These are phyloP conservation scores for Eucalyptus grandis DNA, from an alignment of 345 rosid species.

Conservation along the genomic window DNA sequence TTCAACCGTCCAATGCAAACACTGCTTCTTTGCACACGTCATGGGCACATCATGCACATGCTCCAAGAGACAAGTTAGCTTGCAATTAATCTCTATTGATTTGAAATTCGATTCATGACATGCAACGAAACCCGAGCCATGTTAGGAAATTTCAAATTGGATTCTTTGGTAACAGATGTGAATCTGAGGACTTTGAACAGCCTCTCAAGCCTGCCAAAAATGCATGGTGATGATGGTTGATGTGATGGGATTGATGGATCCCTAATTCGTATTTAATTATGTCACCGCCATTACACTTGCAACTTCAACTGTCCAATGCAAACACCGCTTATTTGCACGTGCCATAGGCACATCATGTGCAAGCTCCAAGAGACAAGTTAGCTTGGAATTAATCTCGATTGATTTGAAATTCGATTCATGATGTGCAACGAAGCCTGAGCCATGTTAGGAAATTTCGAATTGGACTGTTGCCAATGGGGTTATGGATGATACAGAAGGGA, in stretches of 20 bases:
- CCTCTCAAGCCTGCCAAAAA: no score
- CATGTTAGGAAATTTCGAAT: not conserved
- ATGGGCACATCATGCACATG: not conserved
- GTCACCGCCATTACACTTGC: no score
- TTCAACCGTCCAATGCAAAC: no score
- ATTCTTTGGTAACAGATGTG: no score
- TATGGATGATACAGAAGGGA: not conserved
- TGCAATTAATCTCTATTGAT: not conserved
- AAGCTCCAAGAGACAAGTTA: not conserved
- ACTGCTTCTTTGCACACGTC: not conserved
- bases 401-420: not conserved
- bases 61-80: not conserved
- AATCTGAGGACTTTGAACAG: no score
- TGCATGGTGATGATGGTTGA: no score
- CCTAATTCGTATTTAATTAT: no score
- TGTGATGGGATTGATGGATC: no score
- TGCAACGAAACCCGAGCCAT: not conserved
- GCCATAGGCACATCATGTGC: not conserved
- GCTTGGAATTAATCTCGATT: not conserved
- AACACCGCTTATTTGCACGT: no score
- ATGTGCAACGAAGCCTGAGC: not conserved
- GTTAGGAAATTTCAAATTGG: not conserved
- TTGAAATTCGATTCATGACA: not conserved
- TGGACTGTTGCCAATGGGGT: not conserved
- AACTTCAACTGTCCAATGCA: not conserved